A percentile compares a stretch with the other conserved stretches of the same genome.
Conservation (phyloP, 139 green algal genomes). For the Chlamydomonas incerta region DNA sequence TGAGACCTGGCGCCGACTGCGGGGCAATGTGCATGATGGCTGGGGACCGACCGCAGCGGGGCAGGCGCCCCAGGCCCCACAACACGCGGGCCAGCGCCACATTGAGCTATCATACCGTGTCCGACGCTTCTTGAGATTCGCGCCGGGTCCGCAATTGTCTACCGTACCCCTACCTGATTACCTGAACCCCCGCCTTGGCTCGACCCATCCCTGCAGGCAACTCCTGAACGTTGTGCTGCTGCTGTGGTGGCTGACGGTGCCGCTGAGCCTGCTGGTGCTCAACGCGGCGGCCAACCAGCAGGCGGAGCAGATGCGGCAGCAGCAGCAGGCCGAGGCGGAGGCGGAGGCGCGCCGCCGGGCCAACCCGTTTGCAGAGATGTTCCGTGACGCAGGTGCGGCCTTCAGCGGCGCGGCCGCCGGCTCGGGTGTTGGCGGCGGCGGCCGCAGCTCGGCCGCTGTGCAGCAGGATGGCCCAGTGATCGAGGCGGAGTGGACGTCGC, state of each 20-base stretch:
- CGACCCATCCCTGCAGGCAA: no score
- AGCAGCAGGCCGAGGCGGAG: not conserved
- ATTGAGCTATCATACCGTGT: no score
- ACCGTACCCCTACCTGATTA: no score
- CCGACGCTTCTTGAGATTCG: no score
- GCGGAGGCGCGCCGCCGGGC: not conserved
- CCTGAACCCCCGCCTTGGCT: no score
- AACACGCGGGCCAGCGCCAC: no score
- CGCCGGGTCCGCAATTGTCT: no score
- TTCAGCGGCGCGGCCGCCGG: not conserved
- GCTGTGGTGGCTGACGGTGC: constrained; percentile 21
- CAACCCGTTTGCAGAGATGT: constrained; percentile 29
- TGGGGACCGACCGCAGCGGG: no score
- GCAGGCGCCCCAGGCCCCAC: no score
- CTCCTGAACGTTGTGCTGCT: constrained; percentile 13
- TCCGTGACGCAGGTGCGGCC: not conserved
- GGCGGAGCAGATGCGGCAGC: not conserved
- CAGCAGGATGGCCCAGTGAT: constrained; percentile 39
- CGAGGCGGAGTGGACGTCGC: constrained; percentile 36
- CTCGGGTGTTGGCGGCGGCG: no score
- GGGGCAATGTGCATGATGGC: no score
- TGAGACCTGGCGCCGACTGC: no score
- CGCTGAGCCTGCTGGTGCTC: not conserved
- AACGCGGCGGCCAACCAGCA: not conserved
- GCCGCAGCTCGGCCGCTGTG: not conserved